Evolutionary conservation across 139 green algal species (phyloP).

Genomic region (Dunaliella primolecta): DNA sequence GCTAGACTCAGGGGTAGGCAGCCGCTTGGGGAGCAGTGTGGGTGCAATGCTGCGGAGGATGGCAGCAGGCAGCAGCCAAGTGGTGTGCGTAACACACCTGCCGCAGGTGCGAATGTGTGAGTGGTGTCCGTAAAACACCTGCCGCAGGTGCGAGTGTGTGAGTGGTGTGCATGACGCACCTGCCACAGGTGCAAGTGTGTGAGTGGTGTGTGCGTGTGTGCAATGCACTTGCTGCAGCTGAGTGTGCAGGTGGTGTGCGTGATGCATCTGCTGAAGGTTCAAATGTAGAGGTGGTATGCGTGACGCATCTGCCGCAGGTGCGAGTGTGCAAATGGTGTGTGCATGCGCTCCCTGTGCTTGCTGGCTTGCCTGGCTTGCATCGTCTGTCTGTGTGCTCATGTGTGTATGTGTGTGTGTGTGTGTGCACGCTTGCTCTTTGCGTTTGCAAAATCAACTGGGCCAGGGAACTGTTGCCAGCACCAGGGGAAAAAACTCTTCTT

Average conservation of each 20-base stretch:
- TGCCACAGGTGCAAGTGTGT: conserved; percentile 60
- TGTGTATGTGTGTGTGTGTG: no score
- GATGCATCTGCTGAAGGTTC: conserved; percentile 75
- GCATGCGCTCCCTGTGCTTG: no score
- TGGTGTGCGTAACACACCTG: conserved; percentile 80
- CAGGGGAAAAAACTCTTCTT: no score
- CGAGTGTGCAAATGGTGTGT: no score
- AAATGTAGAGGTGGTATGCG: conserved; percentile 67
- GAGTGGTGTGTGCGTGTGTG: conserved; percentile 78
- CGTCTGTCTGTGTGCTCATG: no score
- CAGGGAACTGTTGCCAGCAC: no score
- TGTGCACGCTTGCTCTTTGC: no score
- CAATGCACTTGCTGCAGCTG: conserved; percentile 78
- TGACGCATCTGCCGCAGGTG: conserved; percentile 80
- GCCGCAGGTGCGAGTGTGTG: conserved; percentile 56
- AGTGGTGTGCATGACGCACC: conserved; percentile 78
- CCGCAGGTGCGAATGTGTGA: conserved; percentile 58
- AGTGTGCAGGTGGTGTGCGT: conserved; percentile 68
- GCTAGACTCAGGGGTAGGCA: conserved; percentile 71
- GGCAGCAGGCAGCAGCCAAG: conserved; percentile 43
- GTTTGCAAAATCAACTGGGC: no score
- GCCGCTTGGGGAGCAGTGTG: conserved; percentile 59
- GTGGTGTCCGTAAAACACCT: conserved; percentile 80
- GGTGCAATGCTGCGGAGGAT: conserved; percentile 66
- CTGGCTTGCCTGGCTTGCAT: no score